Percentiles rank a stretch among this genome's conserved stretches.
Evolutionary conservation across 179 eudicot genomes (phyloP).

Genomic region (Heliamphora pulchella): DNA sequence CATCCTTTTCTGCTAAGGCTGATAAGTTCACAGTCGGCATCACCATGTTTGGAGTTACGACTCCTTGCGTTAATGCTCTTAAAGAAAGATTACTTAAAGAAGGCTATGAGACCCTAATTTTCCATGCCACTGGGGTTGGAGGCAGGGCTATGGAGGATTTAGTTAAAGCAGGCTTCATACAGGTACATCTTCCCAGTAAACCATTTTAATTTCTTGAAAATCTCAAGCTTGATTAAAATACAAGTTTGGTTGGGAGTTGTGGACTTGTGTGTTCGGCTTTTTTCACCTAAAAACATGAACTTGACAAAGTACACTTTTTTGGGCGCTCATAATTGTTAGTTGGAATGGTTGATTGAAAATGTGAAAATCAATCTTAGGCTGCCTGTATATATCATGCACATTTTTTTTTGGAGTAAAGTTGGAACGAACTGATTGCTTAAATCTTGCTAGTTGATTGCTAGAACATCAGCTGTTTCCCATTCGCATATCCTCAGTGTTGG

Average conservation of each 20-base stretch:
- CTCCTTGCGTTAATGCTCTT: conserved; percentile 81
- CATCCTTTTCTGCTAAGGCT: conserved; percentile 19
- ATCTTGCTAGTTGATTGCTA: conserved; percentile 8
- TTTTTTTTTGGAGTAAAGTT: neutral
- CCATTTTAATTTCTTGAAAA: neutral
- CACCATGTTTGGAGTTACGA: conserved; percentile 97
- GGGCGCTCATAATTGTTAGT: neutral
- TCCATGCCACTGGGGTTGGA: conserved; percentile 97
- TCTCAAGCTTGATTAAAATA: neutral
- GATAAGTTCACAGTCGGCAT: conserved; percentile 77
- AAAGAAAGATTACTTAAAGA: conserved; percentile 63
- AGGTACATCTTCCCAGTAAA: conserved; percentile 36
- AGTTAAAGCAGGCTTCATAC: conserved; percentile 75
- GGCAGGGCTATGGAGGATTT: conserved; percentile 98
- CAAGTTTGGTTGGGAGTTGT: neutral
- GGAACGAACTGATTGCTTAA: neutral
- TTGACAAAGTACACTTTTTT: neutral
- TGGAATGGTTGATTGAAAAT: neutral
- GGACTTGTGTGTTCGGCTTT: neutral
- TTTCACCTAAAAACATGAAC: neutral
- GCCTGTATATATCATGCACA: neutral
- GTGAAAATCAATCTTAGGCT: neutral
- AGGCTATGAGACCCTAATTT: conserved; percentile 85
- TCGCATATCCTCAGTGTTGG: neutral
- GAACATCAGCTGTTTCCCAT: neutral